A percentile compares a stretch with the other conserved stretches of the same genome.
Conservation (phyloP, 257 asterid species). For the Salvia splendens region DNA sequence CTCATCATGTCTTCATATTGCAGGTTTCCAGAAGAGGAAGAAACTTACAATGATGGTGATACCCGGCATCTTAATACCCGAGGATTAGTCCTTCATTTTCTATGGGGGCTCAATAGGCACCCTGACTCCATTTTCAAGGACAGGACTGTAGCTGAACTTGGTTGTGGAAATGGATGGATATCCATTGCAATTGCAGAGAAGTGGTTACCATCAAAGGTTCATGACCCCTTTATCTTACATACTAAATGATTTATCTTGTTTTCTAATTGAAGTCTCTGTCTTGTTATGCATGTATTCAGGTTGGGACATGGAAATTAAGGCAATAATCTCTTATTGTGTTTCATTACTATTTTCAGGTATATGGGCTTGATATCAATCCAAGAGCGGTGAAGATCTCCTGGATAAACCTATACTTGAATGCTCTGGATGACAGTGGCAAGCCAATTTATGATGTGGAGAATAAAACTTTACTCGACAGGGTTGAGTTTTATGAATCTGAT, state of each 20-base stretch:
- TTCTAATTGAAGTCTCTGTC: background rate
- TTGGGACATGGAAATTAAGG: conserved; percentile 24
- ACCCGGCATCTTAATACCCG: conserved; percentile 96
- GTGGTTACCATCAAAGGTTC: conserved; percentile 87
- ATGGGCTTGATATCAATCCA: conserved; percentile 99
- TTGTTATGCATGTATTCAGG: conserved; percentile 21
- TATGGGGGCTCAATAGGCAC: conserved; percentile 94
- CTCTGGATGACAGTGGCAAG: conserved; percentile 86
- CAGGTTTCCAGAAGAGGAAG: conserved; percentile 76
- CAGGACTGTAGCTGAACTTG: conserved; percentile 90
- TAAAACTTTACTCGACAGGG: conserved; percentile 88
- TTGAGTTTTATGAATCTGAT: conserved; percentile 93
- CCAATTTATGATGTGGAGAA: conserved; percentile 78
- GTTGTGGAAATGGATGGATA: conserved; percentile 99
- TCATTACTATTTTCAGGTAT: conserved; percentile 60
- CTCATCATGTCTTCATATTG: conserved; percentile 8
- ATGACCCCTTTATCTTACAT: conserved; percentile 22
- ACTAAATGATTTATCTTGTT: conserved; percentile 12
- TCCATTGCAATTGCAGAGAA: conserved; percentile 97
- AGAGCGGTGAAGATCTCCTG: conserved; percentile 93
- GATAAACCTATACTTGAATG: conserved; percentile 95
- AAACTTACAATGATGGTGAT: conserved; percentile 91
- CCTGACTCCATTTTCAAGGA: conserved; percentile 93
- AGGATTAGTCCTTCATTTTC: conserved; percentile 98
- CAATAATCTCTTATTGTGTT: conserved; percentile 29